These are phyloP conservation scores for Petrea volubilis DNA, from an alignment of 257 asterid species.

Conservation along the genomic window DNA sequence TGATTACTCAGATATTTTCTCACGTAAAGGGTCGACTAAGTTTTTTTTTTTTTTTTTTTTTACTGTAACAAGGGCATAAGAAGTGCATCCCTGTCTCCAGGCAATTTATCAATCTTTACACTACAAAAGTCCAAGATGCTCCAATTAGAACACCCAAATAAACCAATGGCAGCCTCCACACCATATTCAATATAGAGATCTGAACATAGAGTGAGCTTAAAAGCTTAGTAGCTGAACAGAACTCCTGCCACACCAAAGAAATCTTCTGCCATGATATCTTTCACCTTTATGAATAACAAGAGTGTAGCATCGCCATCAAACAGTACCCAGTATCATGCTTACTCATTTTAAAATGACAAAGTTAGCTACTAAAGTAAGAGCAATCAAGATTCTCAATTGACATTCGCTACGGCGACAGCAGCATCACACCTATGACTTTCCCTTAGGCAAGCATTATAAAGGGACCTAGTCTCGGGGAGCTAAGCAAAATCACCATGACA, in stretches of 20 bases:
- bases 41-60: background rate
- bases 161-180: background rate
- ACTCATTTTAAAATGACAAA: background rate
- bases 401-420: background rate
- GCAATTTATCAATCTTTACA: background rate
- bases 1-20: background rate
- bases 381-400: background rate
- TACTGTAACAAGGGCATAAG: background rate
- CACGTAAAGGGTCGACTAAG: background rate
- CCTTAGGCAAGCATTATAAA: background rate
- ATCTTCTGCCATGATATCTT: background rate
- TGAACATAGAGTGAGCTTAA: background rate
- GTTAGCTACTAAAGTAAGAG: background rate
- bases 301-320: slow-evolving; percentile 9
- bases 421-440: background rate
- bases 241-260: background rate
- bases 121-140: background rate
- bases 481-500: background rate
- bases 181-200: background rate
- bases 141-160: background rate
- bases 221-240: slow-evolving; percentile 2
- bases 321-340: slow-evolving; percentile 8
- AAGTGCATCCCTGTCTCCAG: background rate
- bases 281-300: background rate
- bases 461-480: background rate